Conservation (phyloP, 805 yeast species). For the Myxozyma udenii region DNA sequence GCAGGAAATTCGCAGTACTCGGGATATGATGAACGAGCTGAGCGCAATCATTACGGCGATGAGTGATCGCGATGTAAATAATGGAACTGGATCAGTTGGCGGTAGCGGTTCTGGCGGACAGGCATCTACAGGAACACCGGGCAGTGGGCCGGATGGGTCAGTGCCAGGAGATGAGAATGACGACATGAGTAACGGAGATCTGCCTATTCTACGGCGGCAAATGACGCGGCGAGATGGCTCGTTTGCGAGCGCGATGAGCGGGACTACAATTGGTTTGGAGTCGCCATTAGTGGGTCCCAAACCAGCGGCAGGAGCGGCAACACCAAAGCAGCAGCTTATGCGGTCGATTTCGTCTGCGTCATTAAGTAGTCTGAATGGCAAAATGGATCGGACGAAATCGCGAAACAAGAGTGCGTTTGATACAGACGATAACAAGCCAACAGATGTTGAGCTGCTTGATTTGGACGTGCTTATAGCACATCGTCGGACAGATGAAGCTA, state of each 20-base stretch:
- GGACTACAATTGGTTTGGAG: not conserved
- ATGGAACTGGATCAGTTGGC: not conserved
- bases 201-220: constrained; percentile 21
- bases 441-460: constrained; percentile 61
- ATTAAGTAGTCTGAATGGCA: not conserved
- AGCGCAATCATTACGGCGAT: constrained; percentile 16
- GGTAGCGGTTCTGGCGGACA: not conserved
- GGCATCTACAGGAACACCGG: not conserved
- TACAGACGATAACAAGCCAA: constrained; percentile 4
- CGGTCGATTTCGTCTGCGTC: constrained; percentile 10
- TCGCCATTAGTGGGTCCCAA: not conserved
- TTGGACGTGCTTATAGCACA: constrained; percentile 63
- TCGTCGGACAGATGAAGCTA: constrained; percentile 47
- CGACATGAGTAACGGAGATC: constrained; percentile 2
- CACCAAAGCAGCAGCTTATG: not conserved
- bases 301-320: not conserved
- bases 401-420: not conserved
- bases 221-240: constrained; percentile 4
- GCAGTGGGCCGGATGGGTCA: not conserved
- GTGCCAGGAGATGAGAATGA: not conserved
- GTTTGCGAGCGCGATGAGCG: not conserved
- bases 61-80: constrained; percentile 2
- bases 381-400: not conserved
- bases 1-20: constrained; percentile 21
- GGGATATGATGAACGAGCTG: constrained; percentile 24